Evolutionary conservation across 139 green algal genomes (phyloP), one percentile per base, ranked within the genome.

Genomic region (Picochlorum sp.): DNA sequence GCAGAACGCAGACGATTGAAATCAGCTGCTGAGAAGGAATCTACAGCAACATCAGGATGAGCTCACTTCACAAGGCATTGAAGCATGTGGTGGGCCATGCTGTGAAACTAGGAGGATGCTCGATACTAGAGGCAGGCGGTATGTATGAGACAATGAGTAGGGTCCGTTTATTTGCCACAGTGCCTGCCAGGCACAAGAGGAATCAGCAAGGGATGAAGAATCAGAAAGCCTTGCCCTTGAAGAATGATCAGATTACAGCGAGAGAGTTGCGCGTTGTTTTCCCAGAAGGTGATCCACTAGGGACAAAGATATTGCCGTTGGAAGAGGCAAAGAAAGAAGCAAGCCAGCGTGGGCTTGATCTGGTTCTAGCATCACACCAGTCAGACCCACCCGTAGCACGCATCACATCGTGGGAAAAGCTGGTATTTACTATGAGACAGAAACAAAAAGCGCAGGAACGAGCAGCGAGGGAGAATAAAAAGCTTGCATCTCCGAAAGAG

Each of bases 341-440:
- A 41, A 56, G 5, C 47, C 44, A 45, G 23, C 51, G 37, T 11
- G 26, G 32, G 11, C 38, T 75, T 13, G 69, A 75, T 6, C 10
- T 75, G 6, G 56, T 75, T 2, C 56, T 71, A 62, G 62, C 66
- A 7, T 50, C 61, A 26, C 23, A 59, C 14, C 14, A 4, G 0
- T 62, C 61, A 10, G 50, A 71, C 21, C 69, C 69, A 4, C 69
- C 69, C 5, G 69, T 75, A 34, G 62, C 49, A 14, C 62, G 62
- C 15, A 21, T 75, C 11, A 26, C 28, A 0, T 60, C 65, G 14
- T 75, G 51, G 50, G 62, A 66, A 49, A 75, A 75, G 58, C 51
- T 74, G 10, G n/a, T 74, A 18, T 74, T 69, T 38, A 65, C 66
- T n/a, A 8, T 23, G n/a, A 58, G 58, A 59, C 61, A 74, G 68